Evolutionary conservation across 768 basidiomycete species (phyloP).

Genomic region (Pleurotus djamor): DNA sequence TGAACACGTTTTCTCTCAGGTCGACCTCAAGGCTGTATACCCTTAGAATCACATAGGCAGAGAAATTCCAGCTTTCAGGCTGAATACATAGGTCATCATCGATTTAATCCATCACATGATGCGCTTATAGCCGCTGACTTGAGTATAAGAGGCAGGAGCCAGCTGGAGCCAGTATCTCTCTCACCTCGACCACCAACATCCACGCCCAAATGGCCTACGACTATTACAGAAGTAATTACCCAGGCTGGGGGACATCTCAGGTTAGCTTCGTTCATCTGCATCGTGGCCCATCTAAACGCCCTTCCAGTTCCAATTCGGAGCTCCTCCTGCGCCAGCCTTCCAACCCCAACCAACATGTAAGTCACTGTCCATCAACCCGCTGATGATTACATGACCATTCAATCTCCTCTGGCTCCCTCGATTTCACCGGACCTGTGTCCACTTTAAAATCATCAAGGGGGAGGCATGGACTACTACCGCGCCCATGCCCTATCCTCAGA

Average conservation of each 20-base stretch:
- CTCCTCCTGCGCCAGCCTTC: slow-evolving; percentile 34
- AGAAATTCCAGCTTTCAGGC: too few relatives aligned
- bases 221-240: slow-evolving; percentile 23
- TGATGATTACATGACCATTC: slow-evolving; percentile 14
- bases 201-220: slow-evolving; percentile 19
- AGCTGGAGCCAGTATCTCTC: slow-evolving; percentile 8
- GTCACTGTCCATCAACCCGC: slow-evolving; percentile 18
- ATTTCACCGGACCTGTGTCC: neutral
- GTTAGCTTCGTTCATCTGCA: slow-evolving; percentile 19
- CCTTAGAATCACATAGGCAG: too few relatives aligned
- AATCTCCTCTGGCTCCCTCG: neutral
- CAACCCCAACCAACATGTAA: slow-evolving; percentile 55
- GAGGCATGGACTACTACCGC: slow-evolving; percentile 59
- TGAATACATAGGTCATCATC: too few relatives aligned
- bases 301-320: slow-evolving; percentile 38
- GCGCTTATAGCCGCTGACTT: slow-evolving; percentile 10
- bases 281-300: slow-evolving; percentile 8
- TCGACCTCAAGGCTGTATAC: neutral
- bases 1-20: neutral
- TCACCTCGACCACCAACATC: slow-evolving; percentile 11
- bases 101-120: neutral
- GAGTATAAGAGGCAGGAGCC: slow-evolving; percentile 2
- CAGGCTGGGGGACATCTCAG: slow-evolving; percentile 35
- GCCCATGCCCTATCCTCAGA: slow-evolving; percentile 58
- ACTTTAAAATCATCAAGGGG: slow-evolving; percentile 39